These are phyloP conservation scores for Tuber brumale DNA, from an alignment of 495 filamentous ascomycete species.

Conservation along the genomic window DNA sequence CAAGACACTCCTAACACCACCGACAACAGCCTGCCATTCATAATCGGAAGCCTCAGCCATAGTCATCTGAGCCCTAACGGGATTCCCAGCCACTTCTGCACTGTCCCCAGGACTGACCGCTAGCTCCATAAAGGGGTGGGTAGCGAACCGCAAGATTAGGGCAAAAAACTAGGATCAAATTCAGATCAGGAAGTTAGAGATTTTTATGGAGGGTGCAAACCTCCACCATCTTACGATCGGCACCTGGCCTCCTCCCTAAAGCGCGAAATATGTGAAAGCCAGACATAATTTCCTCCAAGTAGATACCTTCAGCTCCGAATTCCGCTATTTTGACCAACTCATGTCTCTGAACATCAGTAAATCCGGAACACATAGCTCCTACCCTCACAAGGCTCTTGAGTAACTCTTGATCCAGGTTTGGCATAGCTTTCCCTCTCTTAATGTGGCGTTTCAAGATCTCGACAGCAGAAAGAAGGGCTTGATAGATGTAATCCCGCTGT, in stretches of 20 bases:
- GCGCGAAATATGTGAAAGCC: conserved; percentile 38
- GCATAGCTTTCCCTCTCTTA: conserved; percentile 41
- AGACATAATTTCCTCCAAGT: conserved; percentile 32
- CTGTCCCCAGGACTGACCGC: not conserved
- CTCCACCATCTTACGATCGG: conserved; percentile 36
- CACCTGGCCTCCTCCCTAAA: conserved; percentile 37
- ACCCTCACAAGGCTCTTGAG: conserved; percentile 37
- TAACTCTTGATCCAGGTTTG: conserved; percentile 39
- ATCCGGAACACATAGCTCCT: conserved; percentile 37
- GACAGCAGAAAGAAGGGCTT: conserved; percentile 35
- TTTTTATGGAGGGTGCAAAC: conserved; percentile 23
- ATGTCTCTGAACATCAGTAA: conserved; percentile 40
- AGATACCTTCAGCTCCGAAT: conserved; percentile 37
- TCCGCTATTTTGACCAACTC: conserved; percentile 40
- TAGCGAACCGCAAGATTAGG: conserved; percentile 34
- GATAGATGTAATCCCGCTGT: conserved; percentile 41
- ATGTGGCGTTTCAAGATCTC: conserved; percentile 43
- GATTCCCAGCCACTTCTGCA: not conserved
- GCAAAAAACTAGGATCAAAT: conserved; percentile 34
- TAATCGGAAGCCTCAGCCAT: conserved; percentile 36
- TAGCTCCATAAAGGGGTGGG: conserved; percentile 24
- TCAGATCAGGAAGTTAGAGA: conserved; percentile 5
- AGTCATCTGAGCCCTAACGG: conserved; percentile 35
- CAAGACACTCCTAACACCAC: not conserved
- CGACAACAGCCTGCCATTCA: conserved; percentile 26